Base-by-base conservation (phyloP, 805 yeast genomes). In the Spathaspora sp. region DNA sequence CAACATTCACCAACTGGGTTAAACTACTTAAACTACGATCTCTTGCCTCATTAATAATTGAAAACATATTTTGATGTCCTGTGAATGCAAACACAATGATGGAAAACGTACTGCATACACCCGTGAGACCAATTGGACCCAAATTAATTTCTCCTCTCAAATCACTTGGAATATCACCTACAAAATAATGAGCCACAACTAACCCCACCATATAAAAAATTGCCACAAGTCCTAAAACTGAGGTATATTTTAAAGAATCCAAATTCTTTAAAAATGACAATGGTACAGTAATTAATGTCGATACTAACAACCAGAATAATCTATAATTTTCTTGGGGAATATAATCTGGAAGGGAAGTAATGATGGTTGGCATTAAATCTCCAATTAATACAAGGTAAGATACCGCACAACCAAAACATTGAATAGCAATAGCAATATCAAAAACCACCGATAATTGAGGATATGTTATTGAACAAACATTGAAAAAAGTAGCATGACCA, bases 21-120 rank as follows among this genome's bases (percentile, higher is more conserved):
- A 81, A 69, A 18, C 49, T 54, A 5, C 49, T 53, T n/a, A 79
- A 69, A 0, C 86, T 70, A 54, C 77, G 78, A 57, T 82, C 82
- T 29, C 66, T 68, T 28, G 92, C 78, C 69, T 93, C 98, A 61
- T 92, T 93, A 50, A 91, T 80, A 50, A 92, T 81, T 1, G 96
- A 83, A 61, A 89, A 90, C 90, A 89, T 89, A 69, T 93, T 93
- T 67, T 93, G 97, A 63, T 93, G 97, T 61, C 97, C 94, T 0
- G 98, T 93, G 68, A 84, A 93, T 0, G 97, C 97, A 74, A 93
- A 92, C 12, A 93, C 93, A 58, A 91, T 85, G 56, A 92, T 87
- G n/a, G 97, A 96, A 64, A 92, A 82, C 10, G 94, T 83, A 26
- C 71, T 64, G 20, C 87, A 77, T 17, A 92, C 75, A n/a, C 54